Base-by-base conservation (phyloP, 495 filamentous ascomycete genomes). In the Trypethelium eluteriae region DNA sequence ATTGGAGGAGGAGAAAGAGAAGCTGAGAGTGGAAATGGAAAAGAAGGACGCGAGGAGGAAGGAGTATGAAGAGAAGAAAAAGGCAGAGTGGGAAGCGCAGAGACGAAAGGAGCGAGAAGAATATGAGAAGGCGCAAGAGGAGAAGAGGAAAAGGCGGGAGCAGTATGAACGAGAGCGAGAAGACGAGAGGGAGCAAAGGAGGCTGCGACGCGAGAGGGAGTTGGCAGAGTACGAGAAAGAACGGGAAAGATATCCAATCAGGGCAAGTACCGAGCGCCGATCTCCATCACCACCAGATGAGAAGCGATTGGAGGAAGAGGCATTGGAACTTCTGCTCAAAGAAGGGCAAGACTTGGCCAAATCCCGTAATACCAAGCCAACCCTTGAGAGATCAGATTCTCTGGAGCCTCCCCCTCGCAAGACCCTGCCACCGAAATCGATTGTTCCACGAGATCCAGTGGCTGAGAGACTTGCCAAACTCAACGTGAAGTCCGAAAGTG, bases 331-430 rank as follows among this genome's bases (percentile, higher is more conserved):
- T 47, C 56, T 72, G n/a, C 46, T 71, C 6, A 50, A 81, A 70
- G 86, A 89, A 74, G 82, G 85, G 61, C 80, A 86, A 68, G 81
- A 85, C 63, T 77, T 83, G 50, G 83, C 84, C 14, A 88, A 86
- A 68, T 79, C 82, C 6, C 77, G 80, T 36, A 59, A 36, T 18
- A 59, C 25, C 32, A 82, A 84, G 66, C 83, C 82, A 3, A 83
- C 86, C 49, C 81, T 84, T 49, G 85, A 88, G 63, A 71, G 78
- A 38, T 78, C 76, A 7, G 78, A 76, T 59, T 79, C 78, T 16
- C 70, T 81, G 59, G 81, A 81, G 66, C 77, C 79, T 25, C 80
- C 79, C 10, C 67, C 72, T 49, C 76, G 77, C n/a, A 75, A 75
- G 61, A 67, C 68, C 9, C 64, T 71, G 10, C 67, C 73, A 1